Base-by-base conservation (phyloP, 305 asterid genomes). In the Solanum hybrid region DNA sequence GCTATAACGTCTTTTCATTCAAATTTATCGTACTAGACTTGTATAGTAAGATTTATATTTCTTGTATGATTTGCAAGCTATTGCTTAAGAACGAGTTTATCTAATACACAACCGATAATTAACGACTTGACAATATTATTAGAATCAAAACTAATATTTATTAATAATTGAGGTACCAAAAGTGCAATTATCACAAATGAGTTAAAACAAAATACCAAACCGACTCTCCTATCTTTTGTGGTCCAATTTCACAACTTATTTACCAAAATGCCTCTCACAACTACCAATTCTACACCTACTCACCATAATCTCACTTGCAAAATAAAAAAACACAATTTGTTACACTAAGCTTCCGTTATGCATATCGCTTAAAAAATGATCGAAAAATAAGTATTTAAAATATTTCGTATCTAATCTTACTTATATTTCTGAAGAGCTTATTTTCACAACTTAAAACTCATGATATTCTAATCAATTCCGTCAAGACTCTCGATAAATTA, bases 271-370 rank as follows among this genome's bases (percentile, higher is more conserved):
- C 86, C 37, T 14, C 27, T 81, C 86, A 27, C 71, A 60, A 27
- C 15, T 9, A 81, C 71, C 71, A 40, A 1, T 8, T 81, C 17
- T 3, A 17, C 72, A 82, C 40, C 40, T 82, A 45, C 73, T 82
- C 72, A 10, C 22, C 0, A 64, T 22, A 4, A 22, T 64, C 5
- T 73, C 79, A 27, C 77, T 10, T 71, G 35, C 13, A 24, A 79
- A 36, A 36, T 36, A 0, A 2, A 2, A 24, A 24, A 24, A 24
- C 0, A 0, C 1, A 7, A 0, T 10, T 1, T 0, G 4, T 2
- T 24, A 1, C 0, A 4, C 1, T 69, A 11, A 24, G 0, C 0
- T 69, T 69, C 0, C 1, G 1, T 24, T 24, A 66, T n/a, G 2
- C 6, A n/a, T 64, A 4, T 4, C 24, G 26, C 1, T 10, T n/a